Conservation (phyloP, 2,329 filamentous ascomycete species). For the Aspergillus neotritici region DNA sequence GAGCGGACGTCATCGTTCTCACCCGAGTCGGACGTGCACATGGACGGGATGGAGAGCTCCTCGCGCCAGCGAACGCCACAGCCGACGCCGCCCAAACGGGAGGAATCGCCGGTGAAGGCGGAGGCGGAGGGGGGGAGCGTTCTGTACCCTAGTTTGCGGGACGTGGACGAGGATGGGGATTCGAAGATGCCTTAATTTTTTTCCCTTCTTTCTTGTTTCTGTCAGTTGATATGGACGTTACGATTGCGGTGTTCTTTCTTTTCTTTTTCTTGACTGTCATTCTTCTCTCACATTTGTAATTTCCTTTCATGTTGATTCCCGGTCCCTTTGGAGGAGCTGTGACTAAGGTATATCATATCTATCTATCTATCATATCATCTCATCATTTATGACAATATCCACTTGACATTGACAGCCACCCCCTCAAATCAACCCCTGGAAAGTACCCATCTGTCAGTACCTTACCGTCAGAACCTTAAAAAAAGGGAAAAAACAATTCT, state of each 20-base stretch:
- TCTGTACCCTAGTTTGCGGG: slow-evolving; percentile 30
- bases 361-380: no score
- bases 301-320: no score
- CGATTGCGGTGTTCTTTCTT: slow-evolving; percentile 1
- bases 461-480: no score
- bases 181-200: slow-evolving; percentile 28
- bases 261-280: not conserved
- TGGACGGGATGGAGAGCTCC: slow-evolving; percentile 35
- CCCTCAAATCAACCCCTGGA: no score
- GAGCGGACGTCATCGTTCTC: slow-evolving; percentile 6
- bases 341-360: no score
- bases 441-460: no score
- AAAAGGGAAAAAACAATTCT: no score
- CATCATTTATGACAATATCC: no score
- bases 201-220: slow-evolving; percentile 1
- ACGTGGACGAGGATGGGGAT: slow-evolving; percentile 32
- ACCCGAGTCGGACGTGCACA: slow-evolving; percentile 18
- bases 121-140: slow-evolving; percentile 23
- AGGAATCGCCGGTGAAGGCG: slow-evolving; percentile 15
- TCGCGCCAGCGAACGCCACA: slow-evolving; percentile 43
- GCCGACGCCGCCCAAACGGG: slow-evolving; percentile 8
- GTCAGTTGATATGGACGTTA: no score
- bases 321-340: no score
- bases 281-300: not conserved
- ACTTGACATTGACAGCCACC: no score